Evolutionary conservation across 768 basidiomycete genomes (phyloP).

Genomic region (Psilocybe azurescens): DNA sequence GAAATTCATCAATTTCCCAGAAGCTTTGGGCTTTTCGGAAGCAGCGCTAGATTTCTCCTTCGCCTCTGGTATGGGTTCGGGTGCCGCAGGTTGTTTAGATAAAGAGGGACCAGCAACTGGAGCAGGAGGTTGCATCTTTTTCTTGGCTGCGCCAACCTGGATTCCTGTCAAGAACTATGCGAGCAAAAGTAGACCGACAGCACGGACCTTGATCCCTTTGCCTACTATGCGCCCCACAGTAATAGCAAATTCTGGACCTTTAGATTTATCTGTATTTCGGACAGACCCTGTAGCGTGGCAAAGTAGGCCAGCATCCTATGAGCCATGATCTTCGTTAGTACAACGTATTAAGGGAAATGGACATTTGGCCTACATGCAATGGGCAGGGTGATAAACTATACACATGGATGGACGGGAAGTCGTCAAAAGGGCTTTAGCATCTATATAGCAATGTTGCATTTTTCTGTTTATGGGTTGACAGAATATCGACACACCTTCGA

Average conservation of each 20-base stretch:
- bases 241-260: conserved; percentile 44
- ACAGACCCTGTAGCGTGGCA: conserved; percentile 46
- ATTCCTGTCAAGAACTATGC: neutral
- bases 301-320: conserved; percentile 51
- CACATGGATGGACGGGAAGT: conserved; percentile 62
- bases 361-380: conserved; percentile 52
- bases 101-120: conserved; percentile 52
- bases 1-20: conserved; percentile 63
- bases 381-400: conserved; percentile 76
- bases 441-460: conserved; percentile 46
- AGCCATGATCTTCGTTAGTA: neutral
- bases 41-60: conserved; percentile 24
- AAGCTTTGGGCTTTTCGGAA: conserved; percentile 30
- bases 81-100: conserved; percentile 25
- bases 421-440: conserved; percentile 51
- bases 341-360: conserved; percentile 2
- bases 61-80: conserved; percentile 24
- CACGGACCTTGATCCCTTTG: conserved; percentile 47
- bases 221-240: conserved; percentile 52
- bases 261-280: conserved; percentile 44
- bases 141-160: conserved; percentile 26
- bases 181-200: neutral
- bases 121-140: conserved; percentile 26
- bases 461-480: neutral
- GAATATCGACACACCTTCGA: conserved; percentile 57